phyloP scores from a whole-genome alignment of 345 rosid genomes.

The Tarenaya hassleriana region DNA sequence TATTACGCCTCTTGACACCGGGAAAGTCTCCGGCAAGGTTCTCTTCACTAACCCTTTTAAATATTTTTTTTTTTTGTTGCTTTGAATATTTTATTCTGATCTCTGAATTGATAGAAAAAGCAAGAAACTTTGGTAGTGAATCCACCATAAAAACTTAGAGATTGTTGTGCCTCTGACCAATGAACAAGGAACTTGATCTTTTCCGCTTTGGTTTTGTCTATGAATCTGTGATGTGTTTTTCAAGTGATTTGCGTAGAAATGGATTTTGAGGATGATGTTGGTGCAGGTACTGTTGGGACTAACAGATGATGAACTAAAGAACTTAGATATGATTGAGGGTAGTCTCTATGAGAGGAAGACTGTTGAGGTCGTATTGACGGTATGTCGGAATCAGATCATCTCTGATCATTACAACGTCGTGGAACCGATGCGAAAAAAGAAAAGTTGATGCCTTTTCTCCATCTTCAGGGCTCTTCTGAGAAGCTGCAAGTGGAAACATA shows the following conservation, averaged over 20 bases:
- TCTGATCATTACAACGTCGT: background rate
- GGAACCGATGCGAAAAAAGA: background rate
- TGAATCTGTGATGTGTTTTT: too few species aligned
- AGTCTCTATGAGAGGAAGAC: slow-evolving; percentile 52
- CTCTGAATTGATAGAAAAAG: too few species aligned
- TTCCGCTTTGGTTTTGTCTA: too few species aligned
- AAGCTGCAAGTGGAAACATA: slow-evolving; percentile 45
- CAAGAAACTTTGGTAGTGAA: too few species aligned
- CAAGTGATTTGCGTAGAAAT: too few species aligned
- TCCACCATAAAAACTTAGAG: too few species aligned
- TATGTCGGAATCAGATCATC: slow-evolving; percentile 20
- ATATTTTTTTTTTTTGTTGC: too few species aligned
- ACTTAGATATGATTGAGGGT: slow-evolving; percentile 69
- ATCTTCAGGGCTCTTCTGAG: slow-evolving; percentile 44
- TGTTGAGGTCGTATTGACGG: slow-evolving; percentile 53
- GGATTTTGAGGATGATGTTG: too few species aligned
- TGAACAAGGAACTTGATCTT: too few species aligned
- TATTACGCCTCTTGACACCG: slow-evolving; percentile 48
- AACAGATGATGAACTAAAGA: slow-evolving; percentile 49
- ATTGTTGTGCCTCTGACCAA: too few species aligned
- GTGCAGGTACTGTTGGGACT: slow-evolving; percentile 21
- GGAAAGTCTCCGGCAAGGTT: slow-evolving; percentile 54
- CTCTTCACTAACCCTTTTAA: too few species aligned
- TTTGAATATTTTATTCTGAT: too few species aligned
- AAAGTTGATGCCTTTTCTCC: background rate